phyloP scores from a whole-genome alignment of 2,329 filamentous ascomycete genomes.

The Aspergillus viridinutans region DNA sequence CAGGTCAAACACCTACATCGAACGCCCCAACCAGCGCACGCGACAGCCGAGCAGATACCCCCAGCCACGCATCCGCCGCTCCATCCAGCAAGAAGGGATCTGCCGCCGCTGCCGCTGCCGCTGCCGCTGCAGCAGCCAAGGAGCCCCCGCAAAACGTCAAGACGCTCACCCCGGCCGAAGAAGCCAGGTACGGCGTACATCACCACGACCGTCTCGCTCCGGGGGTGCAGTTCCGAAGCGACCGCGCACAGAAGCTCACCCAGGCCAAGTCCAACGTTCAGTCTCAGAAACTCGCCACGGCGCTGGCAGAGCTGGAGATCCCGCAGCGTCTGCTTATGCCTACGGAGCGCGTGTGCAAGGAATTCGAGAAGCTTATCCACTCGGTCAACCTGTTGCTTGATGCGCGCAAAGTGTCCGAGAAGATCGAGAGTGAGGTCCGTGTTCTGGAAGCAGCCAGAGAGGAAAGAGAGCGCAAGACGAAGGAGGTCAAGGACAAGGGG shows the following conservation, averaged over 20 bases:
- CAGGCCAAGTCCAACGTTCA: constrained; percentile 50
- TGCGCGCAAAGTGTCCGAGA: constrained; percentile 45
- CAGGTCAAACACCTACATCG: constrained; percentile 48
- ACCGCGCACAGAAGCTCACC: constrained; percentile 47
- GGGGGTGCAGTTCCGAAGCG: constrained; percentile 83
- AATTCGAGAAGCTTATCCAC: constrained; percentile 47
- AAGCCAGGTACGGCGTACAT: constrained; percentile 75
- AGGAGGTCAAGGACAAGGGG: constrained; percentile 24
- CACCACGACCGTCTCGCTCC: constrained; percentile 79
- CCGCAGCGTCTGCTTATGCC: constrained; percentile 47
- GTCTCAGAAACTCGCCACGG: constrained; percentile 45
- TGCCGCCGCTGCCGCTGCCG: constrained; percentile 33
- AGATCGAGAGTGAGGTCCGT: constrained; percentile 46
- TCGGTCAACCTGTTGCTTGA: constrained; percentile 46
- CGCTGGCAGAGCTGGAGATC: constrained; percentile 45
- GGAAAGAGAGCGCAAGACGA: constrained; percentile 35
- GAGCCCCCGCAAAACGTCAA: constrained; percentile 55
- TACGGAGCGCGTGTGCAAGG: constrained; percentile 47
- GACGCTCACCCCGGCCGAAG: constrained; percentile 70
- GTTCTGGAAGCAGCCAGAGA: constrained; percentile 42
- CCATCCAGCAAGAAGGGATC: constrained; percentile 33
- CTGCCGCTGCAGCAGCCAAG: constrained; percentile 29
- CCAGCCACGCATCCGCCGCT: constrained; percentile 18
- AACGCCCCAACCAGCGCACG: constrained; percentile 33
- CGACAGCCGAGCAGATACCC: constrained; percentile 36